Evolutionary conservation across 140 eudicot genomes (phyloP).

Genomic region (Erigeron philadelphicus): DNA sequence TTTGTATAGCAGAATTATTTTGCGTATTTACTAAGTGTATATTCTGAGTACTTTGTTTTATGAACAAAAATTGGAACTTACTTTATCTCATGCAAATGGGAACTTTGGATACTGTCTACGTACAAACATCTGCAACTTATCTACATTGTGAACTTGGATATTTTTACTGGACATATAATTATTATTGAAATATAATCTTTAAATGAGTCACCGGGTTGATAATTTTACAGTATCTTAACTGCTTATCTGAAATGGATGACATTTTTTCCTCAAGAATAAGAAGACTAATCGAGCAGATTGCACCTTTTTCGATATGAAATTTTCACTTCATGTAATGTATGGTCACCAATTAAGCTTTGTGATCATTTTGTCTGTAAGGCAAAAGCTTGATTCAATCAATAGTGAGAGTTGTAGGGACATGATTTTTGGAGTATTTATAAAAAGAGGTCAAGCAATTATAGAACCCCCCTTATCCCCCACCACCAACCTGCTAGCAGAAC

Average conservation of each 20-base stretch:
- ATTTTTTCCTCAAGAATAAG: slow-evolving; percentile 6
- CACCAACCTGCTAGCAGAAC: slow-evolving; percentile 22
- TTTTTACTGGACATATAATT: no score
- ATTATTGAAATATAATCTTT: no score
- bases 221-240: no score
- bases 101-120: no score
- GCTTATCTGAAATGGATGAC: not conserved
- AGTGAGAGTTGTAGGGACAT: slow-evolving; percentile 27
- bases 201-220: no score
- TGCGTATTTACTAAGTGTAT: slow-evolving; percentile 1
- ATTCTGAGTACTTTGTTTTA: not conserved
- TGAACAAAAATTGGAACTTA: no score
- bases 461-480: slow-evolving; percentile 16
- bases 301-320: not conserved
- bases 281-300: slow-evolving; percentile 1
- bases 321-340: slow-evolving; percentile 20
- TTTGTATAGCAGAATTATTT: no score
- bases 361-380: not conserved
- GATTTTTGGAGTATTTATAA: slow-evolving; percentile 16
- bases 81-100: no score
- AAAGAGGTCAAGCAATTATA: slow-evolving; percentile 14
- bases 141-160: no score
- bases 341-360: slow-evolving; percentile 4
- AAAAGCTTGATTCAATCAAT: slow-evolving; percentile 7
- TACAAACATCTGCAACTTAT: no score